Conservation (phyloP, 1,284 basidiomycete genomes). For the Omphalotus olearius region DNA sequence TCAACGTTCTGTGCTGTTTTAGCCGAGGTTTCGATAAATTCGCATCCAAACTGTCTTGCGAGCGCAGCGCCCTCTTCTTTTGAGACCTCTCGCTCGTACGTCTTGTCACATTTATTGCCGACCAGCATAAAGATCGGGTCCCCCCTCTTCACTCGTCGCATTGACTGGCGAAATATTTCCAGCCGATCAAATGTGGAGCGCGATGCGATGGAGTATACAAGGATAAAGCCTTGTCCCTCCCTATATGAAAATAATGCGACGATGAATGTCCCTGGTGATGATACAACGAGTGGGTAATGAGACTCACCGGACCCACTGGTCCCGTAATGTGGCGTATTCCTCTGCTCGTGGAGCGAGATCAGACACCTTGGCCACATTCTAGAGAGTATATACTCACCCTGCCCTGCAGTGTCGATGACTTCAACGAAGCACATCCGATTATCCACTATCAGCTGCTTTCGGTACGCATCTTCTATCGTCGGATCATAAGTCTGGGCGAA, state of each 20-base stretch:
- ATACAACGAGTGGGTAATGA: background rate
- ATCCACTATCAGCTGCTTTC: conserved; percentile 89
- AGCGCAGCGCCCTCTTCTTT: conserved; percentile 84
- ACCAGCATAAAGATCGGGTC: conserved; percentile 85
- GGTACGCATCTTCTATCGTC: conserved; percentile 94
- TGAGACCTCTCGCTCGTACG: conserved; percentile 82
- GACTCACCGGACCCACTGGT: conserved; percentile 96
- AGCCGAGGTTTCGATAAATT: conserved; percentile 95
- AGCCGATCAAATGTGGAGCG: conserved; percentile 92
- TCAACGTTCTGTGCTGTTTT: conserved; percentile 97
- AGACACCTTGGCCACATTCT: conserved; percentile 1
- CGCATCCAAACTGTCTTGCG: conserved; percentile 87
- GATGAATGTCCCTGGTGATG: conserved; percentile 5
- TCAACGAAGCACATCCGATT: conserved; percentile 90
- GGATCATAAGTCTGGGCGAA: conserved; percentile 74
- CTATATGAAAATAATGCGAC: conserved; percentile 53
- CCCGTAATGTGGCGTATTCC: conserved; percentile 95
- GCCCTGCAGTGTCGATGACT: conserved; percentile 91
- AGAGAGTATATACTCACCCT: conserved; percentile 56
- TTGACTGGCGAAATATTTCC: conserved; percentile 93
- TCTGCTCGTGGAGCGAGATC: conserved; percentile 42
- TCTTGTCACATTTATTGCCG: conserved; percentile 90
- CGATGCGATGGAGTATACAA: conserved; percentile 98
- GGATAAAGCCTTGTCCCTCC: conserved; percentile 97
- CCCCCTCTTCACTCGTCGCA: conserved; percentile 89